These are phyloP conservation scores for Triangularia verruculosa DNA, from an alignment of 2,329 filamentous ascomycete species.

Conservation along the genomic window DNA sequence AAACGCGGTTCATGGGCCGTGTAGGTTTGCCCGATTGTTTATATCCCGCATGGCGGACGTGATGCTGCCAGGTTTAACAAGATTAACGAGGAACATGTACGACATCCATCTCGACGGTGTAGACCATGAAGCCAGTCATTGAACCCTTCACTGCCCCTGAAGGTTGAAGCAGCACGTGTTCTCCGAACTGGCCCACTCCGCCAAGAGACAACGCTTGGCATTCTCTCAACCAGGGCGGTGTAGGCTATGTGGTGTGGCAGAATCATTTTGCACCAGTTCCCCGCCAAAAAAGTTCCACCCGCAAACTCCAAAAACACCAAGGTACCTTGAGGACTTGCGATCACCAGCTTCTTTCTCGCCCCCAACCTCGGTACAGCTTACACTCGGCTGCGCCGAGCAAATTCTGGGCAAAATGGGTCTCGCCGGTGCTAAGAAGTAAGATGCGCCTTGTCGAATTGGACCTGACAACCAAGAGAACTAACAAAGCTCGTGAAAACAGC, in stretches of 20 bases:
- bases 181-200: neutral
- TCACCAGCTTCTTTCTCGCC: neutral
- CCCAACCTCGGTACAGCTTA: neutral
- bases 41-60: too few species aligned
- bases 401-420: conserved; percentile 57
- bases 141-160: too few species aligned
- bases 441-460: neutral
- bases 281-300: conserved; percentile 23
- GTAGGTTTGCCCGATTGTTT: too few species aligned
- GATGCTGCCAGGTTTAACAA: too few species aligned
- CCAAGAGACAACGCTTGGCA: conserved; percentile 1
- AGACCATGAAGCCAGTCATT: too few species aligned
- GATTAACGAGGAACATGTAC: too few species aligned
- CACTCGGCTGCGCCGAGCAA: conserved; percentile 21
- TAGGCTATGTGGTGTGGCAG: conserved; percentile 24
- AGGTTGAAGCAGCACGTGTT: conserved; percentile 1
- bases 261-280: conserved; percentile 22
- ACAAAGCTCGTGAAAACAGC: conserved; percentile 26
- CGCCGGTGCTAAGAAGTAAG: conserved; percentile 64
- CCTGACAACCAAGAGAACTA: neutral
- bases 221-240: conserved; percentile 20
- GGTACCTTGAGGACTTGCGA: neutral
- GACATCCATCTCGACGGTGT: too few species aligned
- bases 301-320: neutral
- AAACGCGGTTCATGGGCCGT: too few species aligned